Conservation (phyloP, 768 basidiomycete species). For the Tephrocybe sp. region DNA sequence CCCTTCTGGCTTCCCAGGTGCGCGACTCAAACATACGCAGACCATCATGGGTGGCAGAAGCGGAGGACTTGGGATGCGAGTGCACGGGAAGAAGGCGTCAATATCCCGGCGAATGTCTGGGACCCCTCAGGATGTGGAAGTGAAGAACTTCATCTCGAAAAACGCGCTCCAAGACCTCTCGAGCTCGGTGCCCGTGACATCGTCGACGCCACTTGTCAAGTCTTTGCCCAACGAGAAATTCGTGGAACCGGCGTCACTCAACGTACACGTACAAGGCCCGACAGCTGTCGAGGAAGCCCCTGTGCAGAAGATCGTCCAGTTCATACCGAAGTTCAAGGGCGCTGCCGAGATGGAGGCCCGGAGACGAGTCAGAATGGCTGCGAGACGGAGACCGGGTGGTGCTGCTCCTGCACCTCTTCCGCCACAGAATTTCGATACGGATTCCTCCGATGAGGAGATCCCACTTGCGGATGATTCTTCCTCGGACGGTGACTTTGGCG, state of each 20-base stretch:
- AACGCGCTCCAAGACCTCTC: conserved; percentile 32
- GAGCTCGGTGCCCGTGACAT: conserved; percentile 28
- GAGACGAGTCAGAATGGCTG: conserved; percentile 63
- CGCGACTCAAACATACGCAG: conserved; percentile 75
- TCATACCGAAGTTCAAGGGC: conserved; percentile 78
- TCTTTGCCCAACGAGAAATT: conserved; percentile 14
- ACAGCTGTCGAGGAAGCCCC: conserved; percentile 42
- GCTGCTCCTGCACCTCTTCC: conserved; percentile 33
- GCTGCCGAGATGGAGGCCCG: conserved; percentile 87
- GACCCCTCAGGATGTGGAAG: conserved; percentile 31
- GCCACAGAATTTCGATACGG: conserved; percentile 43
- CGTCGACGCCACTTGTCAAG: conserved; percentile 23
- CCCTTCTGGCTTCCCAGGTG: conserved; percentile 49
- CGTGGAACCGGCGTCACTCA: conserved; percentile 26
- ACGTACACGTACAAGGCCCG: conserved; percentile 41
- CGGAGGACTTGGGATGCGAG: conserved; percentile 77
- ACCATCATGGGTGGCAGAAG: conserved; percentile 82
- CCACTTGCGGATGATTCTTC: conserved; percentile 48
- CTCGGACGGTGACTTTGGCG: conserved; percentile 52
- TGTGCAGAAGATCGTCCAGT: conserved; percentile 53
- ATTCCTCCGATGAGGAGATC: conserved; percentile 54
- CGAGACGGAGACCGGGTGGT: conserved; percentile 47
- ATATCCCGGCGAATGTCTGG: conserved; percentile 50
- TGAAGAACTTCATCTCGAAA: conserved; percentile 34
- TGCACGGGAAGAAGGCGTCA: conserved; percentile 61